These are phyloP conservation scores for Saprolegnia parasitica DNA, from an alignment of 352 stramenopile genomes.

Conservation along the genomic window DNA sequence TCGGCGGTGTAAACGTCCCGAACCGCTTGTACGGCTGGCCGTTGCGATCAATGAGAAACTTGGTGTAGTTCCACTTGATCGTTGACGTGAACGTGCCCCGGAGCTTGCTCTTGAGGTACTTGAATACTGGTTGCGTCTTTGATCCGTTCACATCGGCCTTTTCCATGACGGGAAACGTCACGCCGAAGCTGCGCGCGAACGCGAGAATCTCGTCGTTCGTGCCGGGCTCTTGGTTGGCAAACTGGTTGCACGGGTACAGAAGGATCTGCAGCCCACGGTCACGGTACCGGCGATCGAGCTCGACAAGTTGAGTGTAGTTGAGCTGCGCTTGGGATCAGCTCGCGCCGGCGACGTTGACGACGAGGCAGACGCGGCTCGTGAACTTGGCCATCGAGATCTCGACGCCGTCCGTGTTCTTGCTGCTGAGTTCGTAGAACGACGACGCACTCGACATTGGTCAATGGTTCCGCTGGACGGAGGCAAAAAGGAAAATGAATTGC, in stretches of 20 bases:
- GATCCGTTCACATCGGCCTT: slow-evolving; percentile 86
- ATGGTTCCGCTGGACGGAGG: slow-evolving; percentile 26
- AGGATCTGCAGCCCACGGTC: slow-evolving; percentile 57
- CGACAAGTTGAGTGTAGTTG: slow-evolving; percentile 76
- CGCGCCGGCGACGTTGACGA: slow-evolving; percentile 71
- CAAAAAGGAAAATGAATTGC: slow-evolving; percentile 31
- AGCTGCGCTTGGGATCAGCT: slow-evolving; percentile 69
- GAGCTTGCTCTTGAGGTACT: slow-evolving; percentile 74
- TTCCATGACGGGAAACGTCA: slow-evolving; percentile 45
- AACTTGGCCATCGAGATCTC: slow-evolving; percentile 58
- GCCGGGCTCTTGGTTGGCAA: slow-evolving; percentile 66
- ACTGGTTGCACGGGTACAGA: slow-evolving; percentile 85
- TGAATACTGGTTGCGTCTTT: slow-evolving; percentile 63
- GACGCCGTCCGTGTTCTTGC: slow-evolving; percentile 59
- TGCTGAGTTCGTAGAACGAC: slow-evolving; percentile 71
- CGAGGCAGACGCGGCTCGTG: slow-evolving; percentile 33
- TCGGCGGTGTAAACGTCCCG: slow-evolving; percentile 50
- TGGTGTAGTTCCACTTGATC: slow-evolving; percentile 89
- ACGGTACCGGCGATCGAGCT: slow-evolving; percentile 55
- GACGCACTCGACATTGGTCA: slow-evolving; percentile 40
- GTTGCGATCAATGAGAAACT: slow-evolving; percentile 84
- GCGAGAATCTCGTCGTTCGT: slow-evolving; percentile 50
- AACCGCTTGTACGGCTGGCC: slow-evolving; percentile 72
- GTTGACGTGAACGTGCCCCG: slow-evolving; percentile 58
- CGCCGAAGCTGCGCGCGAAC: slow-evolving; percentile 54